phyloP scores from a whole-genome alignment of 2,329 filamentous ascomycete species.

The Colletotrichum sp. region DNA sequence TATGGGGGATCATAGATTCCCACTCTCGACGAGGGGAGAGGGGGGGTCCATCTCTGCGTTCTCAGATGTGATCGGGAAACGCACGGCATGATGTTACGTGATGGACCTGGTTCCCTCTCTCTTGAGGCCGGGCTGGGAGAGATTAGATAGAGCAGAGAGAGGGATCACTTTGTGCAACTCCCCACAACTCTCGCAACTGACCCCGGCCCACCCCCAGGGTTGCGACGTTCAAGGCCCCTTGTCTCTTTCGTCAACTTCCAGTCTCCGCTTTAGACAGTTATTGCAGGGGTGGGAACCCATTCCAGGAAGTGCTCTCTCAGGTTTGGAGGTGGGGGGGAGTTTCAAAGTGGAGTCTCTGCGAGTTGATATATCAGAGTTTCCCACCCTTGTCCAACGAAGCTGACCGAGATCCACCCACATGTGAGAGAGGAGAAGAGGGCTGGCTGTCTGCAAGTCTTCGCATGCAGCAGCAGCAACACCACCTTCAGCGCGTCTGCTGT shows the following conservation, averaged over 20 bases:
- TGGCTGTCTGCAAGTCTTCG: background rate
- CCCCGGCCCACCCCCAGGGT: background rate
- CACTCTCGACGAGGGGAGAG: background rate
- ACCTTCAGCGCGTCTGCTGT: background rate
- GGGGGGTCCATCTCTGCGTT: background rate
- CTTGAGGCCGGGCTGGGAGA: background rate
- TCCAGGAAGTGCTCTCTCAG: background rate
- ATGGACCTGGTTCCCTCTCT: background rate
- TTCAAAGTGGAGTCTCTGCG: conserved; percentile 7
- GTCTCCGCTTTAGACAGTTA: background rate
- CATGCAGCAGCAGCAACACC: background rate
- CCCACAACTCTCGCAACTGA: background rate
- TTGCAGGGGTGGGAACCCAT: conserved; percentile 1
- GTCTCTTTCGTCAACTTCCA: background rate
- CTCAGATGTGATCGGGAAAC: conserved; percentile 1
- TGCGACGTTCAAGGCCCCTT: background rate
- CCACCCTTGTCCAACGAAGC: background rate
- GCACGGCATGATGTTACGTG: background rate
- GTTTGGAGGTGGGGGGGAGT: background rate
- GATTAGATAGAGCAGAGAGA: background rate
- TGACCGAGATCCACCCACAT: background rate
- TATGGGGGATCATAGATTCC: background rate
- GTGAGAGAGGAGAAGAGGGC: background rate
- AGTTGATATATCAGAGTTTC: conserved; percentile 5
- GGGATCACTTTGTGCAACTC: background rate